Evolutionary conservation across 176 grass and related monocot species (phyloP).

Genomic region (Paspalum vaginatum): DNA sequence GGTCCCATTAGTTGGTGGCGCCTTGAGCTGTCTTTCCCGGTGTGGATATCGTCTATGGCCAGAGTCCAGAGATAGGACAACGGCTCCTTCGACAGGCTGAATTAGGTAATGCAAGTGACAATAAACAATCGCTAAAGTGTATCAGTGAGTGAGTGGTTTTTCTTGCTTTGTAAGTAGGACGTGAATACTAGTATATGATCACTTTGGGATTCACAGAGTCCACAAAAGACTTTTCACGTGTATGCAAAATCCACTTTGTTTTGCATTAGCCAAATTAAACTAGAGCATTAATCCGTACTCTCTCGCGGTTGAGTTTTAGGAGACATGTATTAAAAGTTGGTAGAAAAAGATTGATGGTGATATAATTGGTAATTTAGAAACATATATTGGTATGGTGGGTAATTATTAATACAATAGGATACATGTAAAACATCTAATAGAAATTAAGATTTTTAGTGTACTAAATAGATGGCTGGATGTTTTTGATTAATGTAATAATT

Average conservation of each 20-base stretch:
- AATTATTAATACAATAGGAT: too few species aligned
- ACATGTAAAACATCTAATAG: too few species aligned
- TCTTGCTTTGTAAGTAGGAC: neutral
- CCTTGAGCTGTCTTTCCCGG: neutral
- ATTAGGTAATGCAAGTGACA: neutral
- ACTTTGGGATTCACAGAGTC: too few species aligned
- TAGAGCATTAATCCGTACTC: too few species aligned
- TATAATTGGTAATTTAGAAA: too few species aligned
- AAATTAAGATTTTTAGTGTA: too few species aligned
- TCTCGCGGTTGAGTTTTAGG: too few species aligned
- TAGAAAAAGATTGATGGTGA: too few species aligned
- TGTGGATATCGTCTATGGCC: neutral
- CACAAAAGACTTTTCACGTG: neutral
- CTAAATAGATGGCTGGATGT: too few species aligned
- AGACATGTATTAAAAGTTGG: too few species aligned
- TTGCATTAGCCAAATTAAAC: neutral
- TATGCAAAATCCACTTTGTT: constrained; percentile 16
- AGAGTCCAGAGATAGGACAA: constrained; percentile 3
- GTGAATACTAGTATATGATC: neutral
- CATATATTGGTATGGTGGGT: too few species aligned
- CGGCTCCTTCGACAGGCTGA: constrained; percentile 36
- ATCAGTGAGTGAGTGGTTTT: constrained; percentile 1
- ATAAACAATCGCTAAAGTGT: constrained; percentile 11
- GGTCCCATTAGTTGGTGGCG: neutral
- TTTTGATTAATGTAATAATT: too few species aligned